A percentile compares a stretch with the other conserved stretches of the same genome.
phyloP scores from a whole-genome alignment of 768 basidiomycete species.

The Tephrocybe rancida region DNA sequence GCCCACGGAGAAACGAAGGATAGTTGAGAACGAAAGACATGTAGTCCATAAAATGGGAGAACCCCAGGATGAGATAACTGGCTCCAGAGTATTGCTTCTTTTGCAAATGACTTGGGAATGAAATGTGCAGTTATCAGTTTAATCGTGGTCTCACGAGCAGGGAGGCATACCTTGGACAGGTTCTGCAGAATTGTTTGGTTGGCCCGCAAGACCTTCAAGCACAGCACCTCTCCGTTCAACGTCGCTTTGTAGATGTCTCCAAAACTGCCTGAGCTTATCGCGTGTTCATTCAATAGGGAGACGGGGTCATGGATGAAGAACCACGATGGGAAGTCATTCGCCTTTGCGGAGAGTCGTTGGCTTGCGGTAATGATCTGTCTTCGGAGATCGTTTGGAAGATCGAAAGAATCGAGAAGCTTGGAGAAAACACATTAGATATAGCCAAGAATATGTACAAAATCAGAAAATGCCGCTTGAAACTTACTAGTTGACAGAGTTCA shows the following conservation, averaged over 20 bases:
- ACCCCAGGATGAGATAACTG: slow-evolving; percentile 29
- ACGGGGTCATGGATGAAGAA: neutral
- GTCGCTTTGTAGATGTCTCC: neutral
- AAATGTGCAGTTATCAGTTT: neutral
- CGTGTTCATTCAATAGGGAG: neutral
- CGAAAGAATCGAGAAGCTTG: neutral
- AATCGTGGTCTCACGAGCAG: neutral
- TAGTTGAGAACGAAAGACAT: slow-evolving; percentile 18
- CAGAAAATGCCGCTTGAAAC: too few relatives aligned
- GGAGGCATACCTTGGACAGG: neutral
- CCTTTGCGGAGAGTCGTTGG: neutral
- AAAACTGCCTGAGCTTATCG: neutral
- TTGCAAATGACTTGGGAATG: neutral
- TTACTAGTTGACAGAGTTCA: neutral
- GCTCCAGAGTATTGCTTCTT: slow-evolving; percentile 22
- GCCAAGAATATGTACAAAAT: neutral
- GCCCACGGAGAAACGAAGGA: slow-evolving; percentile 32
- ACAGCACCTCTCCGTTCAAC: neutral
- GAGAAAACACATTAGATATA: neutral
- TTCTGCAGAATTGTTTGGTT: neutral
- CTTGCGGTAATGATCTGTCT: neutral
- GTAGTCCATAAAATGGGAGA: slow-evolving; percentile 30
- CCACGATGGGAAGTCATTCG: neutral
- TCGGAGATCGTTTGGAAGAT: neutral
- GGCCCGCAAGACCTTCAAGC: neutral